Evolutionary conservation across 768 basidiomycete genomes (phyloP), one percentile per base, ranked within the genome.

Genomic region (Kwoniella heveanensis): DNA sequence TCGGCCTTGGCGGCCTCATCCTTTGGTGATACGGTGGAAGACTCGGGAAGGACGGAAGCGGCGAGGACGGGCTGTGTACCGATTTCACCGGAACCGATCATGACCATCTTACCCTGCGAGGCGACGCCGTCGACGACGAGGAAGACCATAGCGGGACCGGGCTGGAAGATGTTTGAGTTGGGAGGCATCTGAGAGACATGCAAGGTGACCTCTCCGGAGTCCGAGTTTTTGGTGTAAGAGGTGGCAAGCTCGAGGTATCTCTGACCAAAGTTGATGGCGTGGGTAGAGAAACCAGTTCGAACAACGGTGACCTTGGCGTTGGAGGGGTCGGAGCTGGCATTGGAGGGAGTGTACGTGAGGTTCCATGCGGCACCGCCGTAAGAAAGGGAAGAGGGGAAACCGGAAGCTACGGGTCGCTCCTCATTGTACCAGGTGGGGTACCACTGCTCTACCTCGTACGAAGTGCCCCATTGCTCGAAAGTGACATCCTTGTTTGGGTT

Each of bases 361-460:
- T 93, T 86, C 78, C 94, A 96, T 24, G 84, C 82, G 27, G 82
- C 66, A 1, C 95, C 95, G 36, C 95, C 95, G 71, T 99, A 99
- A 0, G 85, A 81, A 54, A 99, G 82, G 0, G 82, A 88, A 22
- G 78, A 80, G 0, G 95, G 94, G 1, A 91, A 80, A 3, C 88
- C 89, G 5, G 82, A 78, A 3, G 88, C 88, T 1, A 50, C 57
- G 1, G 95, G 95, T 19, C 92, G 88, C 82, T 47, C 81, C 72
- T 88, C 83, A 32, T 85, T 82, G 82, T 89, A 98, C 82, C 96
- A 99, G 1, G 86, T 82, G 0, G 95, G 95, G 82, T 95, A 97
- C 83, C 92, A 99, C 49, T 88, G 85, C 77, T 95, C 92, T 0
- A 90, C 88, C n/a, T 85, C 82, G 76, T 94, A 95, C 29, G 86